Percentiles rank a stretch among this genome's conserved stretches.
These are phyloP conservation scores for Opeltia flavorubescens DNA, from an alignment of 495 filamentous ascomycete genomes.

Conservation along the genomic window DNA sequence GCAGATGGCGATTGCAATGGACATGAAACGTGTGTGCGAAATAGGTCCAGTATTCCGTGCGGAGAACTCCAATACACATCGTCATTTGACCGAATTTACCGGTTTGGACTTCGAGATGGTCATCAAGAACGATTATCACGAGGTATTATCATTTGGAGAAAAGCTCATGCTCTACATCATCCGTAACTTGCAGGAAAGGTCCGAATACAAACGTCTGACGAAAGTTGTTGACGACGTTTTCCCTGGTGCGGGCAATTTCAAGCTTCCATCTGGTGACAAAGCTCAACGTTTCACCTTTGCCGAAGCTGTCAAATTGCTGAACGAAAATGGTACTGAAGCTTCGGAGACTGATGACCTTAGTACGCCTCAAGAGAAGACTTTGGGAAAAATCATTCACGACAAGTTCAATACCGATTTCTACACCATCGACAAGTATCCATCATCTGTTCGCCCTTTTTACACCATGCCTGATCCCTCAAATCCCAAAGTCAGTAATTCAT, in stretches of 20 bases:
- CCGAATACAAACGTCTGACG: conserved; percentile 44
- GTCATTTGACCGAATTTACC: conserved; percentile 95
- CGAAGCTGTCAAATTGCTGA: conserved; percentile 69
- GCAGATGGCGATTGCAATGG: conserved; percentile 90
- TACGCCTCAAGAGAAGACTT: conserved; percentile 77
- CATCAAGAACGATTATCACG: conserved; percentile 76
- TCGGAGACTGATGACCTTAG: conserved; percentile 59
- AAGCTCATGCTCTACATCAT: conserved; percentile 81
- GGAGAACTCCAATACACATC: conserved; percentile 90
- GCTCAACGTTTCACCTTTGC: conserved; percentile 72
- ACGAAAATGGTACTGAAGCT: conserved; percentile 57
- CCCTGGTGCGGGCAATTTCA: conserved; percentile 42
- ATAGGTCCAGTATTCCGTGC: conserved; percentile 89
- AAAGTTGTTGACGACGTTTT: conserved; percentile 47
- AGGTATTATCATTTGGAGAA: conserved; percentile 71
- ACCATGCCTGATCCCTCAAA: conserved; percentile 62
- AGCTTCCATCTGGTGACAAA: conserved; percentile 50
- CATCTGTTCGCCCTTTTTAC: conserved; percentile 76
- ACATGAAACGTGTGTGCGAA: conserved; percentile 78
- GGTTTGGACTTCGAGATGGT: conserved; percentile 98
- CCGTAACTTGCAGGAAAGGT: conserved; percentile 53
- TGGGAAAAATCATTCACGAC: conserved; percentile 69
- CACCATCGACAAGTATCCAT: conserved; percentile 82
- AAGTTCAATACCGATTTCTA: conserved; percentile 89
- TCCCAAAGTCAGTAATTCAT: conserved; percentile 62